phyloP scores from a whole-genome alignment of 768 basidiomycete genomes.

The Panaeolus papilionaceus region DNA sequence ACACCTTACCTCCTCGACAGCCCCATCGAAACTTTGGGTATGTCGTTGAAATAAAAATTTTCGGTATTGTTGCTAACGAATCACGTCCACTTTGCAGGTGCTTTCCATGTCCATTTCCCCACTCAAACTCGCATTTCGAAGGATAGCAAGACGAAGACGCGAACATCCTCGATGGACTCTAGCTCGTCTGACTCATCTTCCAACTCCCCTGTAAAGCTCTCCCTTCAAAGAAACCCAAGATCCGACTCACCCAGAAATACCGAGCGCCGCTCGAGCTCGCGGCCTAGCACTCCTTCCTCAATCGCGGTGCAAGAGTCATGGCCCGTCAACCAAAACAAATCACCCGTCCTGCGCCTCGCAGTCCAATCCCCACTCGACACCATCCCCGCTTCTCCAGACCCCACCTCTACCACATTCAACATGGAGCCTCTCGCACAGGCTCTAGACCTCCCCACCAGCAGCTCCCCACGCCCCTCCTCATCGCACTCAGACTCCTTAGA shows the following conservation, averaged over 20 bases:
- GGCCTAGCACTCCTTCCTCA: constrained; percentile 6
- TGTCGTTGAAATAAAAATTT: constrained; percentile 11
- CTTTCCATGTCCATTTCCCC: constrained; percentile 9
- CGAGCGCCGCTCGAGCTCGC: neutral
- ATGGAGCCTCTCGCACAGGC: neutral
- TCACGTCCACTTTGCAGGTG: neutral
- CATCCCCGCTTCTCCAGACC: constrained; percentile 36
- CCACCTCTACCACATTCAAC: constrained; percentile 23
- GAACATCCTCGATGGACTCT: neutral
- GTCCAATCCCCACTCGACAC: constrained; percentile 32
- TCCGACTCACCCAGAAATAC: neutral
- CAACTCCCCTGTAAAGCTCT: neutral
- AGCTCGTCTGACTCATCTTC: constrained; percentile 3
- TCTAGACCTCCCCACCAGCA: neutral
- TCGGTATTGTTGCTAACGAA: neutral
- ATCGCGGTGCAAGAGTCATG: constrained; percentile 20
- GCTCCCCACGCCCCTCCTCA: neutral
- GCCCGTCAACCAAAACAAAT: constrained; percentile 16
- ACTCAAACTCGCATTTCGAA: neutral
- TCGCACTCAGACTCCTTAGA: neutral
- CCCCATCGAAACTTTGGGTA: constrained; percentile 27
- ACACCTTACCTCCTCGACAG: constrained; percentile 63
- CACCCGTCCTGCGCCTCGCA: constrained; percentile 24
- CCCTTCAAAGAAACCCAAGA: neutral
- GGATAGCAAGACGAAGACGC: neutral